Evolutionary conservation across 169 alveolate genomes (phyloP), one percentile per base, ranked within the genome.

Genomic region (Plasmodium chabaudi): DNA sequence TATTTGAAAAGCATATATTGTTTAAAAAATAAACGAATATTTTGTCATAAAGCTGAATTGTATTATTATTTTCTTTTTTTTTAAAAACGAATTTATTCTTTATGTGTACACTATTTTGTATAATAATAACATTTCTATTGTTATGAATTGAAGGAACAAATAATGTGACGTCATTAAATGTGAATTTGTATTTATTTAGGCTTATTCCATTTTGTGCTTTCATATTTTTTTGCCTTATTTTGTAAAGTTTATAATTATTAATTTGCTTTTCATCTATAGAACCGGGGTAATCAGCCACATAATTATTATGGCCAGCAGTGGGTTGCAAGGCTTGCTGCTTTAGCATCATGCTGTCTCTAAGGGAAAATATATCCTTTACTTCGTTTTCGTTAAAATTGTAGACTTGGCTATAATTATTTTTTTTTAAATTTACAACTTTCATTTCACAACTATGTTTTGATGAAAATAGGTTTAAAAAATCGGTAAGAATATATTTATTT

Each of bases 401-500:
- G 25, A 1, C 3, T 17, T 69, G 25, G 23, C 4, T 7, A 25
- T 13, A 27, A 13, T 23, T n/a, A 9, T 46, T 42, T 56, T 44
- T 9, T 0, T 9, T 57, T 4, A 12, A 57, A 57, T 51, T 51
- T 34, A 4, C 42, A 34, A 34, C 42, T 51, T 51, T 51, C 5
- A 51, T 15, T n/a, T 69, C 77, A 19, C 49, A 55, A n/a, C 47
- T 17, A 44, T 68, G 74, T 21, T 53, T 77, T 23, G 46, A 56
- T 21, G 88, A 77, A 56, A 77, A 77, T 53, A 77, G 21, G 56
- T 51, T 63, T 1, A 51, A 55, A 21, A 64, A 67, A 6, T 77
- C 88, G 0, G 39, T 77, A 7, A 77, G 51, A 6, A 77, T 21
- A 56, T 77, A 77, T 46, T 64, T 64, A 42, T 77, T 77, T 47